Evolutionary conservation across 192 early-diverging fungal genomes (phyloP).

Genomic region (Linnemannia elongata): DNA sequence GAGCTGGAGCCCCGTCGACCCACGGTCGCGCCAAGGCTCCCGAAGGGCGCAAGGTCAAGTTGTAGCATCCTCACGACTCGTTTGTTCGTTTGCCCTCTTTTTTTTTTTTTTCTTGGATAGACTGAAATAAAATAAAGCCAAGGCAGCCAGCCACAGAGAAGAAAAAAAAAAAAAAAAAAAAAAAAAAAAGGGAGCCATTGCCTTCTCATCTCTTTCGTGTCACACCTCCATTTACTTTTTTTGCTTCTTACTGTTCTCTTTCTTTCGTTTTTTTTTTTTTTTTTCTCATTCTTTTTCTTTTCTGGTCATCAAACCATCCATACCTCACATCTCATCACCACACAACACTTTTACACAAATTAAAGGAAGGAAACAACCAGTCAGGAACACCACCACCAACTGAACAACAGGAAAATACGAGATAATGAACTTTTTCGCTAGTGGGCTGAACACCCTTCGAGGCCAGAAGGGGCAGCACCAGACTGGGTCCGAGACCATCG

Average conservation of each 20-base stretch:
- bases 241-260: neutral
- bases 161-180: neutral
- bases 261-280: neutral
- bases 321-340: neutral
- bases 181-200: neutral
- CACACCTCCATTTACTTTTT: neutral
- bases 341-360: neutral
- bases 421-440: slow-evolving; percentile 74
- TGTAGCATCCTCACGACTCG: too few species aligned
- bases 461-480: slow-evolving; percentile 76
- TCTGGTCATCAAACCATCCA: neutral
- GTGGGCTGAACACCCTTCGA: slow-evolving; percentile 69
- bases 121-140: neutral
- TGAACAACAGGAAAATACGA: neutral
- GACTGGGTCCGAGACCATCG: slow-evolving; percentile 82
- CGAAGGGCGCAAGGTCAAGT: neutral
- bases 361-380: neutral
- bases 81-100: too few species aligned
- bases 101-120: too few species aligned
- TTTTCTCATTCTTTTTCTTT: neutral
- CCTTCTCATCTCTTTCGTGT: neutral
- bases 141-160: neutral
- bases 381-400: neutral
- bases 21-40: neutral
- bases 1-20: slow-evolving; percentile 14